A percentile compares a stretch with the other conserved stretches of the same genome.
These are phyloP conservation scores for Suhomyces canberraensis DNA, from an alignment of 805 yeast species.

Conservation along the genomic window DNA sequence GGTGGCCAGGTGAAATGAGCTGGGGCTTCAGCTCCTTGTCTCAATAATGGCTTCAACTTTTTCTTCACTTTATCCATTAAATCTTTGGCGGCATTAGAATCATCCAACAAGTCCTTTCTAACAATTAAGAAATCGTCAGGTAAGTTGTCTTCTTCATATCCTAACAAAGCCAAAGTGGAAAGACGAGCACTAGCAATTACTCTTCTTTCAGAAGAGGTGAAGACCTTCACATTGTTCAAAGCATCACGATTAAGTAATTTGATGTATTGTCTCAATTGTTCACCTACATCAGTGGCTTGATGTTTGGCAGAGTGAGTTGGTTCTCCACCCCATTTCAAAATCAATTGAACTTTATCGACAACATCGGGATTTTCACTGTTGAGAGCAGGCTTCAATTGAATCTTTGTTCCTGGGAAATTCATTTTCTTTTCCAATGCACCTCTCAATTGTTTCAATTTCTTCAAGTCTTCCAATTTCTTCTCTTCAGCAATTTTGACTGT, in stretches of 20 bases:
- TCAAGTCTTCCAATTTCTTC: constrained; percentile 73
- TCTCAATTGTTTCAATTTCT: constrained; percentile 71
- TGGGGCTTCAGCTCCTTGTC: constrained; percentile 97
- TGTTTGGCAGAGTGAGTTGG: constrained; percentile 96
- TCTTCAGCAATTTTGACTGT: constrained; percentile 81
- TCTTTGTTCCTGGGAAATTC: constrained; percentile 91
- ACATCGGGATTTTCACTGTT: constrained; percentile 54
- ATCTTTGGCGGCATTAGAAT: constrained; percentile 96
- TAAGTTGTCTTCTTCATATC: constrained; percentile 44
- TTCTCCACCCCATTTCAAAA: constrained; percentile 98
- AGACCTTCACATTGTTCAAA: constrained; percentile 79
- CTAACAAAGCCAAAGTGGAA: constrained; percentile 74
- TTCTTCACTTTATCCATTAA: constrained; percentile 97
- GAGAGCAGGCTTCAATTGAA: constrained; percentile 88
- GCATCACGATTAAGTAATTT: constrained; percentile 81
- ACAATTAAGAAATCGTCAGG: constrained; percentile 79
- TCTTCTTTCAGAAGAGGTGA: constrained; percentile 90
- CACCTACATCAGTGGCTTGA: constrained; percentile 94
- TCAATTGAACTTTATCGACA: constrained; percentile 93
- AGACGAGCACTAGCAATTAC: constrained; percentile 90
- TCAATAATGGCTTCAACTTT: constrained; percentile 85
- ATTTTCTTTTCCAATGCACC: constrained; percentile 86
- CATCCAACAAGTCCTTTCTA: constrained; percentile 89
- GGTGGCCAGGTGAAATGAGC: constrained; percentile 99
- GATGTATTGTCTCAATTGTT: constrained; percentile 89